phyloP scores from a whole-genome alignment of 2,329 filamentous ascomycete species.

The Plenodomus biglobosus region DNA sequence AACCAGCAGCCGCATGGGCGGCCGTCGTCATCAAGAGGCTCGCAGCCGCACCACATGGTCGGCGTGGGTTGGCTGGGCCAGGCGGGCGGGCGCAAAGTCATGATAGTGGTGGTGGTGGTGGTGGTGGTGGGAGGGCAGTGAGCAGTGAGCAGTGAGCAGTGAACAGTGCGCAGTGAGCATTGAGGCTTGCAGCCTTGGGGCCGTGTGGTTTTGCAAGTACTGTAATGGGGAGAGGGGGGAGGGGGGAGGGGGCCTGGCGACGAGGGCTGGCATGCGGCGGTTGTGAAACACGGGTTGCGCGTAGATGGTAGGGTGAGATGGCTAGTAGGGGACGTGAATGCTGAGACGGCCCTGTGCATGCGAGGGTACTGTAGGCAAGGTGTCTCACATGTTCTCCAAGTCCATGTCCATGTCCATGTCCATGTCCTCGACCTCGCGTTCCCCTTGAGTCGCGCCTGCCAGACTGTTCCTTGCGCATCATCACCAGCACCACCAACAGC shows the following conservation, averaged over 20 bases:
- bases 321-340: too few species aligned
- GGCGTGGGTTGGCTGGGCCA: conserved; percentile 15
- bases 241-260: too few species aligned
- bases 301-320: conserved; percentile 30
- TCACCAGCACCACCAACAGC: too few species aligned
- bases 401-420: conserved; percentile 2
- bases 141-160: too few species aligned
- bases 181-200: conserved; percentile 13
- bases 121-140: conserved; percentile 9
- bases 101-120: too few species aligned
- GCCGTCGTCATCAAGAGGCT: conserved; percentile 1
- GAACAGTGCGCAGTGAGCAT: not conserved
- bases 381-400: conserved; percentile 22
- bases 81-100: not conserved
- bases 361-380: conserved; percentile 16
- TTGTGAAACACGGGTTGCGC: conserved; percentile 35
- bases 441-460: too few species aligned
- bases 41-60: conserved; percentile 13
- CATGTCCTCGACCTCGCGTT: conserved; percentile 7
- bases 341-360: conserved; percentile 24
- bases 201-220: too few species aligned
- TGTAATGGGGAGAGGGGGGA: too few species aligned
- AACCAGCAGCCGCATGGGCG: not conserved
- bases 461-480: too few species aligned
- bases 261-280: conserved; percentile 14